Evolutionary conservation across 1,284 basidiomycete genomes (phyloP).

Genomic region (Moniliophthora roreri): DNA sequence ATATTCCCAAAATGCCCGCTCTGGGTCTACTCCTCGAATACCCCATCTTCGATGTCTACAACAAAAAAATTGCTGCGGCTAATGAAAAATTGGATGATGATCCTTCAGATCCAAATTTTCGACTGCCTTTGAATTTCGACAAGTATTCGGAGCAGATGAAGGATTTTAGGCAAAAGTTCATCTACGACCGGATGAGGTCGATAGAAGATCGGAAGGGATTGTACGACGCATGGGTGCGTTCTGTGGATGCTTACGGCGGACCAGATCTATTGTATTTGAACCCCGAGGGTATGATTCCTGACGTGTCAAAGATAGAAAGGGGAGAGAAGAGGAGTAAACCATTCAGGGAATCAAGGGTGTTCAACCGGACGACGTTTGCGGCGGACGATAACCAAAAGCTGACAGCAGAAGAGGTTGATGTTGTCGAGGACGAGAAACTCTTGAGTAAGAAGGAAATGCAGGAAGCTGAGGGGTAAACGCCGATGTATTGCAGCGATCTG

Average conservation of each 20-base stretch:
- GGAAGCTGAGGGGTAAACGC: constrained; percentile 67
- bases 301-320: constrained; percentile 61
- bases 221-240: constrained; percentile 76
- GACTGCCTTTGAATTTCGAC: constrained; percentile 73
- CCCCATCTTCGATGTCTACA: constrained; percentile 86
- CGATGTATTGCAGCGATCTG: neutral
- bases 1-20: constrained; percentile 96
- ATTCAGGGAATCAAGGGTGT: constrained; percentile 65
- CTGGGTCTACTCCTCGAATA: constrained; percentile 94
- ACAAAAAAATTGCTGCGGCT: constrained; percentile 55
- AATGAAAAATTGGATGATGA: constrained; percentile 53
- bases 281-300: constrained; percentile 68
- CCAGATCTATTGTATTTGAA: constrained; percentile 72
- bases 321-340: constrained; percentile 58
- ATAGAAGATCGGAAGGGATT: constrained; percentile 81
- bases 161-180: constrained; percentile 80
- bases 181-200: constrained; percentile 81
- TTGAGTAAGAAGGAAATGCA: constrained; percentile 57
- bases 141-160: constrained; percentile 64
- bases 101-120: constrained; percentile 53
- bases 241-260: constrained; percentile 68
- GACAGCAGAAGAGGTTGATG: constrained; percentile 50
- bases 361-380: constrained; percentile 60
- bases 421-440: constrained; percentile 48
- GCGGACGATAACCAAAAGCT: constrained; percentile 32